A percentile compares a stretch with the other conserved stretches of the same genome.
Evolutionary conservation across 2,329 filamentous ascomycete genomes (phyloP).

Genomic region (Pseudogymnoascus sp.): DNA sequence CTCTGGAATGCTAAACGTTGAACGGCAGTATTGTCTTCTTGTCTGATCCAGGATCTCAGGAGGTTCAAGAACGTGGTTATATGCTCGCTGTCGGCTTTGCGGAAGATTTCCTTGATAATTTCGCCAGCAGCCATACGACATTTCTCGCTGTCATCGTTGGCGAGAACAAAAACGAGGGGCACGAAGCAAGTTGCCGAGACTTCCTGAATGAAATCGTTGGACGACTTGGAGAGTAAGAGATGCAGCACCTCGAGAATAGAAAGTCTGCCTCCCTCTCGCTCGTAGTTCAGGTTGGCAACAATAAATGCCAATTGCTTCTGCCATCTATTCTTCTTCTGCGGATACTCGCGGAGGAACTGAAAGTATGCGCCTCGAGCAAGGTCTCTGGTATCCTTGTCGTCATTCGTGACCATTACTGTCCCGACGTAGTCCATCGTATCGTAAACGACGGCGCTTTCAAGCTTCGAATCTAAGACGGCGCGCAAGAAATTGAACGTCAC

Average conservation of each 20-base stretch:
- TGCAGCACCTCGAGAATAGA: slow-evolving; percentile 91
- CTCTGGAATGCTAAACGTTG: slow-evolving; percentile 68
- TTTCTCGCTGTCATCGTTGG: slow-evolving; percentile 80
- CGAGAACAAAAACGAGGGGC: slow-evolving; percentile 73
- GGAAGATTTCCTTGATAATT: slow-evolving; percentile 73
- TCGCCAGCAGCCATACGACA: slow-evolving; percentile 76
- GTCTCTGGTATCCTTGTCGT: slow-evolving; percentile 80
- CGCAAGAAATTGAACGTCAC: slow-evolving; percentile 92
- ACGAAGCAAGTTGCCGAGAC: slow-evolving; percentile 75
- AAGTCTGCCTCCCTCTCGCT: slow-evolving; percentile 77
- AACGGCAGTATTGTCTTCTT: slow-evolving; percentile 63
- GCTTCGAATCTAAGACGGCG: slow-evolving; percentile 73
- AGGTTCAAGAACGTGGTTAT: slow-evolving; percentile 61
- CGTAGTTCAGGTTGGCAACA: slow-evolving; percentile 83
- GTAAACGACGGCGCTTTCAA: slow-evolving; percentile 82
- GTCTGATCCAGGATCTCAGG: slow-evolving; percentile 66
- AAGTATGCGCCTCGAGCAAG: slow-evolving; percentile 83
- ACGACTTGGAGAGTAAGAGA: slow-evolving; percentile 76
- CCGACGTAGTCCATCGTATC: slow-evolving; percentile 85
- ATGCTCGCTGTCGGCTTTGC: slow-evolving; percentile 64
- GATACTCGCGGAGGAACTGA: slow-evolving; percentile 90
- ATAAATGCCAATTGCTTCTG: slow-evolving; percentile 83
- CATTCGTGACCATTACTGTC: slow-evolving; percentile 91
- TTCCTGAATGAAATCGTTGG: slow-evolving; percentile 73
- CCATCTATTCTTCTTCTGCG: slow-evolving; percentile 83